Evolutionary conservation across 2,329 filamentous ascomycete genomes (phyloP), one percentile per base, ranked within the genome.

Genomic region (Escovopsis sp.): DNA sequence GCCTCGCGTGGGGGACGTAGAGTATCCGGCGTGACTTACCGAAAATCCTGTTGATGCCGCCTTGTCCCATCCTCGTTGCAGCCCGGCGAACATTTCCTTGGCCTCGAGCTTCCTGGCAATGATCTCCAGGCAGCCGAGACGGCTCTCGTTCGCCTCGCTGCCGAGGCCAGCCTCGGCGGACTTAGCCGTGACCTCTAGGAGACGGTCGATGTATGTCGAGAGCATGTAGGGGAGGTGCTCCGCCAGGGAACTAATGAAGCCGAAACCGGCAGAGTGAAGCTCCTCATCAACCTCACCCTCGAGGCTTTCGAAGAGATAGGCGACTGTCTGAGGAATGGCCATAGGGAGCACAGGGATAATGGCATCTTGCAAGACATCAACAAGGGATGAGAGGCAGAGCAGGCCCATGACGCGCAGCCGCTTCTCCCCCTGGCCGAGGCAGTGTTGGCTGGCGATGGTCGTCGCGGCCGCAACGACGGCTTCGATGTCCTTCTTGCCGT

Each of bases 161-260:
- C 77, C 72, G 26, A 86, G 60, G 15, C 67, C 69, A 4, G 73
- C 68, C 43, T 71, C 71, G 12, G 84, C 79, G 38, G 86, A 91
- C 39, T 70, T 68, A 57, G 82, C 83, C 5, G 85, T 88, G 10
- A 85, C 70, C 12, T 70, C 64, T 26, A 96, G 63, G 38, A 94
- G 72, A 39, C 73, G 75, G 48, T 84, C 77, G 10, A 96, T 62
- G 51, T 89, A 80, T 5, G 73, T 69, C 10, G 86, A 85, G 47
- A 96, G 69, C 78, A 96, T 94, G 63, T 85, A 95, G 1, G 89
- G 86, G 26, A 96, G 66, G 52, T 91, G 77, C 51, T 91, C 80
- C 11, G 89, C 75, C 37, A 95, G 68, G 7, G 86, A 75, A 39
- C 79, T 81, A 47, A 95, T 69, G 45, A 96, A 78, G 0, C 84